phyloP scores from a whole-genome alignment of 2,329 filamentous ascomycete species.

The Chrysosphaeria jannelii region DNA sequence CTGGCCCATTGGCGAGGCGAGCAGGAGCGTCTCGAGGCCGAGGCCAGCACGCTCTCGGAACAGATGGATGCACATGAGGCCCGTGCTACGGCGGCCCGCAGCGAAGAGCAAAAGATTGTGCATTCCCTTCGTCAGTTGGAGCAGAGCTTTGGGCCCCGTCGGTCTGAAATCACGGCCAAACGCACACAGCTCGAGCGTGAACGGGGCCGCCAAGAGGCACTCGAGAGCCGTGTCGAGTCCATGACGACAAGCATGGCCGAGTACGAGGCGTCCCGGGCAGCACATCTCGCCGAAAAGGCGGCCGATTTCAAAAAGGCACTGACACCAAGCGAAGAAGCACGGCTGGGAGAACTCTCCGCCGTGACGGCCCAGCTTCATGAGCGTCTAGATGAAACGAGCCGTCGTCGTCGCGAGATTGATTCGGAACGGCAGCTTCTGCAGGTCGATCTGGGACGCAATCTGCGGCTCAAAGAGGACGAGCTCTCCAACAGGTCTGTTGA shows the following conservation, averaged over 20 bases:
- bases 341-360: conserved; percentile 39
- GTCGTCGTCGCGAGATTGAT: conserved; percentile 46
- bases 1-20: conserved; percentile 47
- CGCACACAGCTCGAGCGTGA: conserved; percentile 44
- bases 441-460: conserved; percentile 63
- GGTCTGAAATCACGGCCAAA: conserved; percentile 46
- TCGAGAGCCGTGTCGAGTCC: conserved; percentile 29
- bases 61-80: conserved; percentile 61
- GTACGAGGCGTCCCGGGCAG: conserved; percentile 41
- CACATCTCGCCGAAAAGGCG: conserved; percentile 51
- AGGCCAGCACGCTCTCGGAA: conserved; percentile 32
- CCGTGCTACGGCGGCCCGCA: conserved; percentile 62
- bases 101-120: conserved; percentile 56
- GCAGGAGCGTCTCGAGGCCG: conserved; percentile 33
- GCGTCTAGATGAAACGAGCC: conserved; percentile 46
- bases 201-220: conserved; percentile 42
- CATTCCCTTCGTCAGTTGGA: conserved; percentile 52
- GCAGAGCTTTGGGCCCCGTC: conserved; percentile 51
- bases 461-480: conserved; percentile 65
- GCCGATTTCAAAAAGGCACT: conserved; percentile 84
- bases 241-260: conserved; percentile 48
- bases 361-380: conserved; percentile 45
- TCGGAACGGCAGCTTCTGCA: conserved; percentile 58
- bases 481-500: conserved; percentile 34
- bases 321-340: conserved; percentile 49